Evolutionary conservation across 805 yeast species (phyloP), one percentile per base, ranked within the genome.

Genomic region (Starmerella vaccinii): DNA sequence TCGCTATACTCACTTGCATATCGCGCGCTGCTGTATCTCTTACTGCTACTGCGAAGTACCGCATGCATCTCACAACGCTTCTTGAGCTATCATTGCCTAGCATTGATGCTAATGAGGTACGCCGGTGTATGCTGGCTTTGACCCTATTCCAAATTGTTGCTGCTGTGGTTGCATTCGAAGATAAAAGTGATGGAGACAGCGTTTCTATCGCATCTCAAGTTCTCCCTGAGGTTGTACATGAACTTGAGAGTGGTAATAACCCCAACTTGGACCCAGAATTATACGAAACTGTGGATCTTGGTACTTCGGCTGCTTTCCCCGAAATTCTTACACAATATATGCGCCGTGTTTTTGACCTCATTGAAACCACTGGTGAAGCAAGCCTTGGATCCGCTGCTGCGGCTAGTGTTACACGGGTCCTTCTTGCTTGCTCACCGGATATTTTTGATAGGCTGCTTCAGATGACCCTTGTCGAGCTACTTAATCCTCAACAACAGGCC

Each of bases 71-170:
- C 12, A 78, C 94, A 0, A 76, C 94, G 49, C 69, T 92, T 15
- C 63, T 89, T 35, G 76, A 80, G 24, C 72, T 86, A 64, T 69
- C 81, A 2, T 64, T 88, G 7, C 84, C 88, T 0, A 95, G 92
- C 27, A 79, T 92, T 26, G 97, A 92, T 63, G 77, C 89, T 0
- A 92, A 89, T 63, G 98, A 92, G 65, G 72, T 87, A 45, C 73
- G 71, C 13, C 77, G 89, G 61, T 81, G 95, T 0, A 71, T 80
- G 15, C 74, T 78, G 47, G 76, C 95, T 0, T 67, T 89, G 37
- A 76, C 80, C 51, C 74, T 84, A 18, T 74, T 92, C 49, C 82
- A 85, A 10, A 72, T 85, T 0, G 76, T 82, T 22, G 81, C 87
- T 0, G 71, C 82, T 6, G 82, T 80, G 50, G 76, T 84, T 2